These are phyloP conservation scores for Wickerhamiella dianesei DNA, from an alignment of 805 yeast species.

Conservation along the genomic window DNA sequence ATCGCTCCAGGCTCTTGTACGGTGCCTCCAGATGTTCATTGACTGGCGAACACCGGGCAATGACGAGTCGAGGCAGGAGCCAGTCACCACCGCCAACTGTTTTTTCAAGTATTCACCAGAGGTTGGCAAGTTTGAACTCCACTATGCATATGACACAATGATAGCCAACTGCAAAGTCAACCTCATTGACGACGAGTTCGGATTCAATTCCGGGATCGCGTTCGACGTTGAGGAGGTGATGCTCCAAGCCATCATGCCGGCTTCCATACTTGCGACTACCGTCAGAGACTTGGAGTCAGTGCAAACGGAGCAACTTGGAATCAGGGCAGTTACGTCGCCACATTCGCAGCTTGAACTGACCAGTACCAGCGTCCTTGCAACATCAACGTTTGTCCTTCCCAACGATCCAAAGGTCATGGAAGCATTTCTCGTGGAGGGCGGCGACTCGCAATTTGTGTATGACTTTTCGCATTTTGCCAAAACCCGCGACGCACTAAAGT, in stretches of 20 bases:
- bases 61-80: not conserved
- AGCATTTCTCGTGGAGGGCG: conserved; percentile 33
- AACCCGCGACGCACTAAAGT: conserved; percentile 34
- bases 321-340: conserved; percentile 21
- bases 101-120: conserved; percentile 22
- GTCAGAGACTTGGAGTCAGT: conserved; percentile 45
- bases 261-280: conserved; percentile 40
- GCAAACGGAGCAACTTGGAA: conserved; percentile 35
- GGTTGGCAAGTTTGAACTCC: conserved; percentile 16
- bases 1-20: conserved; percentile 13
- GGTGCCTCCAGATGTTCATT: conserved; percentile 16
- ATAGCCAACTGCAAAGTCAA: conserved; percentile 45
- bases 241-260: conserved; percentile 40
- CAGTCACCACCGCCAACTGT: conserved; percentile 35
- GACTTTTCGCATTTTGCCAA: conserved; percentile 37
- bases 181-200: conserved; percentile 27
- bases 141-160: conserved; percentile 22
- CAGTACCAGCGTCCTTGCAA: conserved; percentile 62
- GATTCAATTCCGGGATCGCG: conserved; percentile 26
- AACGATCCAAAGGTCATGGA: conserved; percentile 49
- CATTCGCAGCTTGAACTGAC: conserved; percentile 39
- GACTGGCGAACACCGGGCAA: conserved; percentile 26
- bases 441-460: conserved; percentile 26
- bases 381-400: conserved; percentile 53
- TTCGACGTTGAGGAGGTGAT: conserved; percentile 33